Evolutionary conservation across 441 rosid species (phyloP), one percentile per base, ranked within the genome.

Genomic region (Metrosideros polymorpha): DNA sequence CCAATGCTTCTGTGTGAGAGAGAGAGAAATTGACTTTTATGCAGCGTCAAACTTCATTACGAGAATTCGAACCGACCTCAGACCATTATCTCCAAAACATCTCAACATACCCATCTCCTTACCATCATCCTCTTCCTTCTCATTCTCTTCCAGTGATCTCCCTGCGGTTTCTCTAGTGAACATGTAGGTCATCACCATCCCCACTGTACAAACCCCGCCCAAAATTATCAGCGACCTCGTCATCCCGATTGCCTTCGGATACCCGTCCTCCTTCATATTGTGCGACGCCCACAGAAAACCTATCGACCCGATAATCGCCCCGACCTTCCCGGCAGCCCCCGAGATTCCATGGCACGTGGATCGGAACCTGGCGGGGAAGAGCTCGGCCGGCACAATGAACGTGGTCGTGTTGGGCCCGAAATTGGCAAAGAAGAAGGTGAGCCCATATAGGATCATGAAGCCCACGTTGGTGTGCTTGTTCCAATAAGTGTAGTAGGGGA

Each of bases 331-430:
- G 15, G 85, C 76, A 1, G 99, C 97, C 57, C 95, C 99, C 0
- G 96, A 89, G 51, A 96, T 94, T 30, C 96, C 99, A 45, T 96
- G 96, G 87, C 99, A 96, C 5, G 97, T 95, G 9, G 98, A 90
- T 86, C 99, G 91, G 52, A 96, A 93, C 89, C 99, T 92, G 0
- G 99, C 92, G 9, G 99, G 99, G 47, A 96, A 96, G n/a, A 95
- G 95, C 82, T 96, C 98, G 0, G 97, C 99, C 0, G 99, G 99
- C 49, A 95, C 90, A 3, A 96, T 94, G 84, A 94, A 96, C 1
- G 99, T 95, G 5, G 99, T 95, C 3, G 96, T 92, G 83, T 96
- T 95, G 6, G 97, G 99, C 52, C 99, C 99, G 32, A 94, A 94
- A 86, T 96, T 96, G 43, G 96, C 91, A 51, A 96, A 96, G 93